Evolutionary conservation across 495 filamentous ascomycete species (phyloP).

Genomic region (Aspergillus ellipticus): DNA sequence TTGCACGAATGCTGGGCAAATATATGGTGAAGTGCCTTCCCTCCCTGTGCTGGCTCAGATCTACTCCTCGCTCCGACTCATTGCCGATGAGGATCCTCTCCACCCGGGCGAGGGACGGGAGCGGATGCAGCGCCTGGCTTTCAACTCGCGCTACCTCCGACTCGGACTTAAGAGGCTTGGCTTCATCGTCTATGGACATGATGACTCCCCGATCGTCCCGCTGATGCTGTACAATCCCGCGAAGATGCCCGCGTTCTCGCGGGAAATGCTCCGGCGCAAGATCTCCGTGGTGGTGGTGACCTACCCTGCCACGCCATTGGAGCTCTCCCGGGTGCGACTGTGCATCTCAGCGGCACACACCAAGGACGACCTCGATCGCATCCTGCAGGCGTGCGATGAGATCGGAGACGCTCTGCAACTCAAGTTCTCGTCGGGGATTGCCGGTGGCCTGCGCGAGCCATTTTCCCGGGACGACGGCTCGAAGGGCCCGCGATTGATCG

Average conservation of each 20-base stretch:
- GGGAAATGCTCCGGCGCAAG: conserved; percentile 87
- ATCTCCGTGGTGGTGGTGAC: conserved; percentile 93
- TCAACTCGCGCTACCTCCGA: conserved; percentile 89
- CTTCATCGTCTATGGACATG: conserved; percentile 84
- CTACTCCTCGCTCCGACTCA: conserved; percentile 68
- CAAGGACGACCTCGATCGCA: conserved; percentile 83
- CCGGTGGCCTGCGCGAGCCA: conserved; percentile 66
- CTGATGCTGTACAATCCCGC: conserved; percentile 83
- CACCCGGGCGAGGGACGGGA: conserved; percentile 78
- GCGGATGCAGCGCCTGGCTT: conserved; percentile 81
- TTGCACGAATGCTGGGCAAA: conserved; percentile 68
- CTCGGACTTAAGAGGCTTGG: conserved; percentile 85
- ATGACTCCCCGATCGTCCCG: conserved; percentile 89
- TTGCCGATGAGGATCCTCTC: conserved; percentile 62
- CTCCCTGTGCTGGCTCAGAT: conserved; percentile 82
- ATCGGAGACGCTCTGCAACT: conserved; percentile 76
- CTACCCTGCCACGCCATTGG: conserved; percentile 85
- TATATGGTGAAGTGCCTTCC: conserved; percentile 76
- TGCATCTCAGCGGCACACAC: conserved; percentile 87
- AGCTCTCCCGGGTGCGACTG: conserved; percentile 79
- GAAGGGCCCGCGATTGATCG: conserved; percentile 11
- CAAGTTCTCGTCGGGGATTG: conserved; percentile 83
- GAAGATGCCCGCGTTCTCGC: conserved; percentile 89
- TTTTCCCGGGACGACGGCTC: conserved; percentile 50
- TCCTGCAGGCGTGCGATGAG: conserved; percentile 79